These are phyloP conservation scores for Aspergillus kassunensis DNA, from an alignment of 495 filamentous ascomycete genomes.

Conservation along the genomic window DNA sequence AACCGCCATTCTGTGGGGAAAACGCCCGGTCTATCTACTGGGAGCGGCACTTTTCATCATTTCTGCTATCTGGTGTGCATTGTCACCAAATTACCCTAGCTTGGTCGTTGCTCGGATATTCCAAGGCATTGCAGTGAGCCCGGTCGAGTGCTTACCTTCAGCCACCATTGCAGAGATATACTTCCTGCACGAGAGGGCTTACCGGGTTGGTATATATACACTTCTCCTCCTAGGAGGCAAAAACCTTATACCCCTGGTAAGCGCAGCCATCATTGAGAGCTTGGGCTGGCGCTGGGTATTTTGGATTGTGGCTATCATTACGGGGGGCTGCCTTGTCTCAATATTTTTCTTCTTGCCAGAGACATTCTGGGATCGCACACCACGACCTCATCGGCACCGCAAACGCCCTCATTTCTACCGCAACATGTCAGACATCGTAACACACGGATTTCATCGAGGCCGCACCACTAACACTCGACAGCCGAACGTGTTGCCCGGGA, in stretches of 20 bases:
- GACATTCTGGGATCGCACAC: constrained; percentile 92
- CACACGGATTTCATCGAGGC: constrained; percentile 31
- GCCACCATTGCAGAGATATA: constrained; percentile 96
- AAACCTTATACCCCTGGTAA: constrained; percentile 84
- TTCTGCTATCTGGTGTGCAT: constrained; percentile 82
- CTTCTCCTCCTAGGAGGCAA: constrained; percentile 86
- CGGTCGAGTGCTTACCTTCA: constrained; percentile 91
- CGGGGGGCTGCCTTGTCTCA: constrained; percentile 66
- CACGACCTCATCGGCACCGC: constrained; percentile 51
- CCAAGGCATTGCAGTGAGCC: constrained; percentile 81
- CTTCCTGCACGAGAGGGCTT: constrained; percentile 92
- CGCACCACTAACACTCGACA: constrained; percentile 15
- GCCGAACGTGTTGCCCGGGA: constrained; percentile 14
- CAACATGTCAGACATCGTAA: constrained; percentile 41
- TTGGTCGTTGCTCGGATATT: constrained; percentile 80
- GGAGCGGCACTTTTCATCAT: constrained; percentile 71
- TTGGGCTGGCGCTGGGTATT: constrained; percentile 91
- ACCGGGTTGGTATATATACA: constrained; percentile 94
- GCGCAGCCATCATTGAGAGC: constrained; percentile 76
- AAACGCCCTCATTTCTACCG: constrained; percentile 33
- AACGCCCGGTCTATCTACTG: constrained; percentile 85
- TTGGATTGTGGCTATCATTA: constrained; percentile 85
- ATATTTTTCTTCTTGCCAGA: constrained; percentile 93
- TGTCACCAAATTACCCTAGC: constrained; percentile 74
- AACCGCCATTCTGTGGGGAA: constrained; percentile 87